Evolutionary conservation across 106 monocot species (phyloP).

Genomic region (Dendrobium nobile): DNA sequence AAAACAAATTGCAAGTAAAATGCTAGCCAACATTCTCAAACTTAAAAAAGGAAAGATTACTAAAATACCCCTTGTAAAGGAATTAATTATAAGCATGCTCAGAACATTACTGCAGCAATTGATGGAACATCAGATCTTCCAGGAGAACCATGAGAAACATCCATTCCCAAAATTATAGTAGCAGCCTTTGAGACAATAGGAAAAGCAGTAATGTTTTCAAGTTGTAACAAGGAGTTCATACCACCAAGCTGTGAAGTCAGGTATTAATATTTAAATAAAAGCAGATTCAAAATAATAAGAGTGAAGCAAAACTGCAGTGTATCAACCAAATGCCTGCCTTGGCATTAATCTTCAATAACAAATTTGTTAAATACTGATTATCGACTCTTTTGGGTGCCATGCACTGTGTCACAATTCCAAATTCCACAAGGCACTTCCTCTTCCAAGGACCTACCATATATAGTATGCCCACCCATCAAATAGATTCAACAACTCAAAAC

Average conservation of each 20-base stretch:
- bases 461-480: neutral
- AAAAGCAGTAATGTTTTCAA: conserved; percentile 32
- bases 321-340: conserved; percentile 37
- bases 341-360: conserved; percentile 84
- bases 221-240: conserved; percentile 56
- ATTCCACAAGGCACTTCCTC: conserved; percentile 63
- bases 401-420: conserved; percentile 87
- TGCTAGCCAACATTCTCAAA: neutral
- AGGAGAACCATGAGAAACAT: conserved; percentile 47
- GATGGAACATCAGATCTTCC: conserved; percentile 63
- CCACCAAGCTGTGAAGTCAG: conserved; percentile 53
- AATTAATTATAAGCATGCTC: neutral
- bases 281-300: neutral
- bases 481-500: neutral
- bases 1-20: neutral
- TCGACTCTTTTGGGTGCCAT: conserved; percentile 56
- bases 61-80: no score
- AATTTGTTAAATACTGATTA: conserved; percentile 77
- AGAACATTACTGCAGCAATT: conserved; percentile 47
- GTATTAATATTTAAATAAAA: neutral
- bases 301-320: neutral
- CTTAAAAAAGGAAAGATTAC: neutral
- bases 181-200: conserved; percentile 10
- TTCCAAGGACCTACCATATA: conserved; percentile 79
- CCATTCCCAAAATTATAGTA: conserved; percentile 21